A percentile compares a stretch with the other conserved stretches of the same genome.
phyloP scores from a whole-genome alignment of 208 protist species.

The Acanthamoeba triangularis region DNA sequence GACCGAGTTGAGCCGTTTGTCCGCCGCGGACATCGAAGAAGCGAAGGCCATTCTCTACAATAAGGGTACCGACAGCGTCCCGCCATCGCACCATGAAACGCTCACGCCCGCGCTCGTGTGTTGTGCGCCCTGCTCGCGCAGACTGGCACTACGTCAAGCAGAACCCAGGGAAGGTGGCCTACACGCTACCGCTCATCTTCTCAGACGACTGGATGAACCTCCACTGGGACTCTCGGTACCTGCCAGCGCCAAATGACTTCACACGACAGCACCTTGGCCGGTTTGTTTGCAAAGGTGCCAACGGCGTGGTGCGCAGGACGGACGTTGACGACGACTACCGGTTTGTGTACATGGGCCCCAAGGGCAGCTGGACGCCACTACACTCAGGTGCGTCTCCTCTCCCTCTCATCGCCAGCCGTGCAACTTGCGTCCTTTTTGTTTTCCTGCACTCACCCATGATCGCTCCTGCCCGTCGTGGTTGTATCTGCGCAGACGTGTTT shows the following conservation, averaged over 20 bases:
- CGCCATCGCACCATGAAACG: neutral
- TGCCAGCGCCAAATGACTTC: neutral
- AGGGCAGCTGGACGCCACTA: slow-evolving; percentile 66
- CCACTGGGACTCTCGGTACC: slow-evolving; percentile 43
- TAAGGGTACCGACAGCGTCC: neutral
- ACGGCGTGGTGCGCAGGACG: neutral
- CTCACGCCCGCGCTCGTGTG: neutral
- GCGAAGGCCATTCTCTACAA: neutral
- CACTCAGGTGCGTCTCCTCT: neutral
- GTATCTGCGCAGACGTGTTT: slow-evolving; percentile 59
- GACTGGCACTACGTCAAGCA: slow-evolving; percentile 71
- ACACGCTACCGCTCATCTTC: slow-evolving; percentile 57
- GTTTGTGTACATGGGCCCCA: slow-evolving; percentile 69
- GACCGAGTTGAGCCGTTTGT: neutral
- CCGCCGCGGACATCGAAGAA: neutral
- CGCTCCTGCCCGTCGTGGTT: no score
- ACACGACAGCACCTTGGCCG: no score
- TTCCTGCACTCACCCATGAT: neutral
- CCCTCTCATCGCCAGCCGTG: no score
- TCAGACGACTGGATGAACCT: slow-evolving; percentile 74
- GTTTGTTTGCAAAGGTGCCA: neutral
- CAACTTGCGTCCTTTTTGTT: neutral
- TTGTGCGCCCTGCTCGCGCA: neutral
- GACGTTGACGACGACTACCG: slow-evolving; percentile 45
- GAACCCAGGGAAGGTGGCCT: neutral